A percentile compares a stretch with the other conserved stretches of the same genome.
Conservation (phyloP, 2,329 filamentous ascomycete species). For the Tolypocladium tundrense region DNA sequence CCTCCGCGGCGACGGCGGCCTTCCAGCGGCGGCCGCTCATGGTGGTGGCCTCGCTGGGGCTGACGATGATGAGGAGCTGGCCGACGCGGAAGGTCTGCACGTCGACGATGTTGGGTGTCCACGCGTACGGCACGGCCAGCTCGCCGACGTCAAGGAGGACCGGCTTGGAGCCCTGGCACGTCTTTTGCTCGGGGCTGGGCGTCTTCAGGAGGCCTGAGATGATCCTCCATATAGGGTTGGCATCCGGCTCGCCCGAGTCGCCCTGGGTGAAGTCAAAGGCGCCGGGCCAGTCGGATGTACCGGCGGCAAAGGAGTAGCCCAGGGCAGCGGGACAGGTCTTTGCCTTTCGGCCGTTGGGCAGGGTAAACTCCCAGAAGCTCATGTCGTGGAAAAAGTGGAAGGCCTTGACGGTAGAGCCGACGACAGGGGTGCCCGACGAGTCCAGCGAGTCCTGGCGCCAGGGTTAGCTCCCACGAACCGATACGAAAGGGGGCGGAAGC, state of each 20-base stretch:
- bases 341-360: constrained; percentile 61
- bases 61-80: constrained; percentile 73
- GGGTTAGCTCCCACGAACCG: not conserved
- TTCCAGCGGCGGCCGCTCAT: constrained; percentile 90
- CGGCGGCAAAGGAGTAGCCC: constrained; percentile 87
- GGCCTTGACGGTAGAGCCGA: constrained; percentile 60
- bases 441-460: constrained; percentile 41
- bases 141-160: constrained; percentile 84
- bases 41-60: constrained; percentile 79
- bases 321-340: constrained; percentile 77
- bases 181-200: constrained; percentile 58
- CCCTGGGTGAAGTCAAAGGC: constrained; percentile 92
- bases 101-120: constrained; percentile 88
- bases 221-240: constrained; percentile 67
- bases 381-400: constrained; percentile 84
- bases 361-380: constrained; percentile 60
- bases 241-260: constrained; percentile 56
- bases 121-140: constrained; percentile 66
- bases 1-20: constrained; percentile 48
- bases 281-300: constrained; percentile 84
- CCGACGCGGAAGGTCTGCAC: constrained; percentile 78
- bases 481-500: not conserved
- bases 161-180: constrained; percentile 73
- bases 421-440: constrained; percentile 36
- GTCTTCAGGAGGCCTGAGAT: constrained; percentile 63